Percentiles rank a stretch among this genome's conserved stretches.
Conservation (phyloP, 1,139 yeast species). For the Saccharomyces hybrid region DNA sequence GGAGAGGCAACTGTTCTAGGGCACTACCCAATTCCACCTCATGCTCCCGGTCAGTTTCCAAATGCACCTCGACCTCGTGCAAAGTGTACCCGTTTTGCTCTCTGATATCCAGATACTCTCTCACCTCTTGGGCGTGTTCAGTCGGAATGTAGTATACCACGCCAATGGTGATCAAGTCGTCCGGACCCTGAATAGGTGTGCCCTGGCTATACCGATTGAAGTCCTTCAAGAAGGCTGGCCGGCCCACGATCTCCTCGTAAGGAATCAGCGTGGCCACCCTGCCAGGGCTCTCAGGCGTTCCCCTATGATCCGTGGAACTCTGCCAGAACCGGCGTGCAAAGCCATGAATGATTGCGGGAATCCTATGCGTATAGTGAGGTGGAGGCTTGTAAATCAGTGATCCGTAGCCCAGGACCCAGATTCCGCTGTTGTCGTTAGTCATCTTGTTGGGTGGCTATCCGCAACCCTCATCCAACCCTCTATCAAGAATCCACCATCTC, state of each 20-base stretch:
- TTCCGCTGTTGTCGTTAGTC: conserved; percentile 21
- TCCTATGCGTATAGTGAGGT: conserved; percentile 53
- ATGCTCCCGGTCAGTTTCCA: conserved; percentile 30
- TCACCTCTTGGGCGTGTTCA: conserved; percentile 51
- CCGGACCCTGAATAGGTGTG: conserved; percentile 27
- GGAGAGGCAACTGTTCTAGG: conserved; percentile 28
- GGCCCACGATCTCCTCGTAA: conserved; percentile 42
- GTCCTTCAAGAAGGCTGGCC: conserved; percentile 31
- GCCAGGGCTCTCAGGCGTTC: conserved; percentile 79
- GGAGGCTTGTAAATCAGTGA: conserved; percentile 89
- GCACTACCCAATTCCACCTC: conserved; percentile 23
- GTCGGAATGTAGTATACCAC: conserved; percentile 77
- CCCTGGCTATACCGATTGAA: background rate
- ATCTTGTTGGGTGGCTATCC: background rate
- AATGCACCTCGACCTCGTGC: conserved; percentile 59
- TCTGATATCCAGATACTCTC: conserved; percentile 63
- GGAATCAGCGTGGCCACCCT: conserved; percentile 77
- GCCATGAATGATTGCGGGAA: conserved; percentile 72
- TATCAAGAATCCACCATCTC: background rate
- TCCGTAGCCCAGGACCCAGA: conserved; percentile 91
- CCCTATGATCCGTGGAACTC: conserved; percentile 81
- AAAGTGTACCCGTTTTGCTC: conserved; percentile 85
- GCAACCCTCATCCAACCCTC: background rate
- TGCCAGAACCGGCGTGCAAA: conserved; percentile 87
- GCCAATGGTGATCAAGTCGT: conserved; percentile 62